Conservation (phyloP, 306 rosid species). For the Rosa chinensis region DNA sequence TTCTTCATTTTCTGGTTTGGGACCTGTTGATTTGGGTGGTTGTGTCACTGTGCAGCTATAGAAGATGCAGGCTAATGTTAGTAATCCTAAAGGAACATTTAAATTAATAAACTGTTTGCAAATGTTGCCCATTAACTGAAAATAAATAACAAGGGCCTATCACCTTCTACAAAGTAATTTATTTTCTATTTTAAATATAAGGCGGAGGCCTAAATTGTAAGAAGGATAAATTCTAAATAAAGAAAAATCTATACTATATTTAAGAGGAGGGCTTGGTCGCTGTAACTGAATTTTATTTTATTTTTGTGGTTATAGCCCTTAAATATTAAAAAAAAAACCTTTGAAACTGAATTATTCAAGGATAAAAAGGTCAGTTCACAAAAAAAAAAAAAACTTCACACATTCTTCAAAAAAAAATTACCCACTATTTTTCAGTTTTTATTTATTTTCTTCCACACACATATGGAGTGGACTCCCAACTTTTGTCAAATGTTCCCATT, state of each 20-base stretch:
- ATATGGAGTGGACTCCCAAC: not conserved
- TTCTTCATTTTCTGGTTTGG: not conserved
- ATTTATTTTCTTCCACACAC: not conserved
- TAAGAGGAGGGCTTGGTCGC: not conserved
- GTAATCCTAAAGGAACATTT: not conserved
- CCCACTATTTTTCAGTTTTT: not conserved
- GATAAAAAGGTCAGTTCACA: too few species aligned
- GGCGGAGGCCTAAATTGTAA: not conserved
- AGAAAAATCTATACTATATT: too few species aligned
- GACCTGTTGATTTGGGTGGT: not conserved
- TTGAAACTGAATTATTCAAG: too few species aligned
- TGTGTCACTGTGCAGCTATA: not conserved
- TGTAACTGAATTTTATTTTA: not conserved
- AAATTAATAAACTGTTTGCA: not conserved
- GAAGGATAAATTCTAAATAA: not conserved
- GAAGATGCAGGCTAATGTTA: not conserved
- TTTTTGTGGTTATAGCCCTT: too few species aligned
- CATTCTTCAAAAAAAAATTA: not conserved
- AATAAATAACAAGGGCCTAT: not conserved
- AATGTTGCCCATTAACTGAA: not conserved
- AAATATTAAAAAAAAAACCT: too few species aligned
- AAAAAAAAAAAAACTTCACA: too few species aligned
- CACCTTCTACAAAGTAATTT: not conserved
- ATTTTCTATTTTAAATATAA: not conserved
- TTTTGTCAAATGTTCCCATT: too few species aligned